Conservation (phyloP, 2,329 filamentous ascomycete genomes). For the Septoria linicola region DNA sequence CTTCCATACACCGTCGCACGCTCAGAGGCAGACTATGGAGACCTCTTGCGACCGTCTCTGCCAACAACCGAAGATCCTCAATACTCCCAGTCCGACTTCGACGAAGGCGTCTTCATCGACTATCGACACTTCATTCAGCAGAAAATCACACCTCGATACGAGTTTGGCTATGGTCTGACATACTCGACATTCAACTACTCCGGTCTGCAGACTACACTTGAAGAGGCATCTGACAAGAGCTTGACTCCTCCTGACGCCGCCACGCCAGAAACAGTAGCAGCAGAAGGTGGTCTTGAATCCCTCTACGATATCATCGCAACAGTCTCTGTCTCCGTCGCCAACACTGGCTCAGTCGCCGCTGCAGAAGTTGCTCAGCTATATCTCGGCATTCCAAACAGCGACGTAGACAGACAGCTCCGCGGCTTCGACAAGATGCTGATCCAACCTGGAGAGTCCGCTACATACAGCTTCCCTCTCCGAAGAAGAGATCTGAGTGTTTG, state of each 20-base stretch:
- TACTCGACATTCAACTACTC: conserved; percentile 48
- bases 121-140: conserved; percentile 46
- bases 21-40: conserved; percentile 33
- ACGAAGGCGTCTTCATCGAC: conserved; percentile 46
- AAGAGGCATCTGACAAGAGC: conserved; percentile 1
- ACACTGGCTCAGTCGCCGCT: conserved; percentile 56
- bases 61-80: conserved; percentile 23
- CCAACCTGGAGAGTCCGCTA: conserved; percentile 24
- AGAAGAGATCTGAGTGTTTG: conserved; percentile 28
- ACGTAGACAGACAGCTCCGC: conserved; percentile 30
- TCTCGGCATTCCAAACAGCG: conserved; percentile 36
- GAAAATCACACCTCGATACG: conserved; percentile 43
- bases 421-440: conserved; percentile 43
- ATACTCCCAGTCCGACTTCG: conserved; percentile 32
- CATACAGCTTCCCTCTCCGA: conserved; percentile 21
- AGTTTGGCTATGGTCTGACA: conserved; percentile 47
- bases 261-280: conserved; percentile 7
- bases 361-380: conserved; percentile 60
- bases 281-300: conserved; percentile 32
- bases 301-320: conserved; percentile 63
- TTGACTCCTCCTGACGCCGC: conserved; percentile 21
- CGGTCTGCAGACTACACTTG: conserved; percentile 15
- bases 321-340: conserved; percentile 60
- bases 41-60: conserved; percentile 23
- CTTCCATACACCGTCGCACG: conserved; percentile 36